Percentiles rank a stretch among this genome's conserved stretches.
Evolutionary conservation across 345 rosid species (phyloP).

Genomic region (Lepidium didymum): DNA sequence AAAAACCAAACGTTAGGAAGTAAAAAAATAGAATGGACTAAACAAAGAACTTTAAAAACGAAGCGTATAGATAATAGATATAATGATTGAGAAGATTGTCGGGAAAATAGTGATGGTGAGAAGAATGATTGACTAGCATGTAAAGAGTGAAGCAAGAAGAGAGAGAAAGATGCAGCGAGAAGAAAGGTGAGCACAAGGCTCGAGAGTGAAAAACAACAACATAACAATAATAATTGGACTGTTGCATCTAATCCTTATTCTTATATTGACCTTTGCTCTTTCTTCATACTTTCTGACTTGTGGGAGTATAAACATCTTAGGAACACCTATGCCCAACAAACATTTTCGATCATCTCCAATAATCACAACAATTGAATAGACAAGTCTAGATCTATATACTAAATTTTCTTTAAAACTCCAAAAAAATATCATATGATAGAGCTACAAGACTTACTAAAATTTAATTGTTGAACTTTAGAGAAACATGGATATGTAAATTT

Average conservation of each 20-base stretch:
- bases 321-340: too few species aligned
- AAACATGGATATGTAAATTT: too few species aligned
- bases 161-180: slow-evolving; percentile 29
- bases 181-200: slow-evolving; percentile 60
- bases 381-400: too few species aligned
- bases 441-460: too few species aligned
- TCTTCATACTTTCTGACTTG: slow-evolving; percentile 4
- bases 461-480: too few species aligned
- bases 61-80: slow-evolving; percentile 9
- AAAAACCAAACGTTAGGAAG: not conserved
- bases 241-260: slow-evolving; percentile 16
- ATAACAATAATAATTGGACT: slow-evolving; percentile 37
- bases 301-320: not conserved
- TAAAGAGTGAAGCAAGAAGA: not conserved
- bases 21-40: not conserved
- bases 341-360: too few species aligned
- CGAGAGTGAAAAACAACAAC: slow-evolving; percentile 52
- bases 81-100: slow-evolving; percentile 20
- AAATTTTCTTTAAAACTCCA: too few species aligned
- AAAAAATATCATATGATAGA: too few species aligned
- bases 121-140: slow-evolving; percentile 20
- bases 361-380: too few species aligned
- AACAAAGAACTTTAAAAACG: not conserved
- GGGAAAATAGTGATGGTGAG: slow-evolving; percentile 22
- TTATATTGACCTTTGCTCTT: not conserved